Evolutionary conservation across 2,329 filamentous ascomycete genomes (phyloP).

Genomic region (Thelonectria olida): DNA sequence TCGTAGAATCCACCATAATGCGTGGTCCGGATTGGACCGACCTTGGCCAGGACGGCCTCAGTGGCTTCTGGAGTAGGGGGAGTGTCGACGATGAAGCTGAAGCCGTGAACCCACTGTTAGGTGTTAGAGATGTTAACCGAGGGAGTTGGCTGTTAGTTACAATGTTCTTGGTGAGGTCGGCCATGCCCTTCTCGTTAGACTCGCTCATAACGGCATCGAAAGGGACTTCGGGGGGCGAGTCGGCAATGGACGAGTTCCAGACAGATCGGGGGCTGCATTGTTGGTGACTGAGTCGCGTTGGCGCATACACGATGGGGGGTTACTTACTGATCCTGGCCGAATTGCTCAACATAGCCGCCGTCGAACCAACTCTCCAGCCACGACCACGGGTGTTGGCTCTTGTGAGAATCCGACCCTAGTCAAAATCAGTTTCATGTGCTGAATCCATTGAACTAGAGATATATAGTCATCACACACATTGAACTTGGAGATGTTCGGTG

Average conservation of each 20-base stretch:
- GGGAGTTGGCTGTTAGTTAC: constrained; percentile 51
- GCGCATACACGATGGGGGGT: too few relatives aligned
- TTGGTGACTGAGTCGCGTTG: constrained; percentile 7
- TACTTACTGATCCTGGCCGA: constrained; percentile 36
- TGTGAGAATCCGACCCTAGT: constrained; percentile 75
- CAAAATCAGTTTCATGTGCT: constrained; percentile 4
- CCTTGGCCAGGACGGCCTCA: constrained; percentile 77
- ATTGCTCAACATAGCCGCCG: constrained; percentile 25
- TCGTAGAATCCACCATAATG: constrained; percentile 87
- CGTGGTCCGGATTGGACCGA: constrained; percentile 87
- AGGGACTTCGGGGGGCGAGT: constrained; percentile 64
- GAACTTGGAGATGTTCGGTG: constrained; percentile 43
- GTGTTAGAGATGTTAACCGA: constrained; percentile 18
- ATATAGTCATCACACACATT: constrained; percentile 41
- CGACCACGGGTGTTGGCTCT: constrained; percentile 71
- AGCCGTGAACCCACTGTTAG: constrained; percentile 71
- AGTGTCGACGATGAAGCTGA: constrained; percentile 78
- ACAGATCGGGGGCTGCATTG: constrained; percentile 17
- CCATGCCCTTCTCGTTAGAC: constrained; percentile 60
- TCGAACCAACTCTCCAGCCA: constrained; percentile 35
- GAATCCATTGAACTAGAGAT: background rate
- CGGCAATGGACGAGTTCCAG: constrained; percentile 45
- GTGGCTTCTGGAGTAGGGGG: constrained; percentile 76
- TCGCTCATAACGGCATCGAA: constrained; percentile 68
- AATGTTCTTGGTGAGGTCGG: constrained; percentile 71